These are phyloP conservation scores for Saussurea involucrata DNA, from an alignment of 129 eudicot species.

Conservation along the genomic window DNA sequence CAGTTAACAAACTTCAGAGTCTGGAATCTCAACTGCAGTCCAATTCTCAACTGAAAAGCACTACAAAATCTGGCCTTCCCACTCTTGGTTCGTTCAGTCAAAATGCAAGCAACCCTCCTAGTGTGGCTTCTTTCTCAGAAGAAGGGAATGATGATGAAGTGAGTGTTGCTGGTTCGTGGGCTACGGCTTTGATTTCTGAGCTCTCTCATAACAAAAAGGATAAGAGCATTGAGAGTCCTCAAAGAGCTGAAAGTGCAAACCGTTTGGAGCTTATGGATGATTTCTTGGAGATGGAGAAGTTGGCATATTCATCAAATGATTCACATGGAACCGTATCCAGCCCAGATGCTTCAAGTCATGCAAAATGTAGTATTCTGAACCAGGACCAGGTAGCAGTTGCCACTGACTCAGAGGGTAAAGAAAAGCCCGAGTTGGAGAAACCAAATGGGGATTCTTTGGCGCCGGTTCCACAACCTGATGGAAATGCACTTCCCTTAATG, in stretches of 20 bases:
- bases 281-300: slow-evolving; percentile 96
- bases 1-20: slow-evolving; percentile 82
- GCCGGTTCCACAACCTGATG: slow-evolving; percentile 14
- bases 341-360: slow-evolving; percentile 12
- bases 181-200: slow-evolving; percentile 58
- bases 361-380: slow-evolving; percentile 21
- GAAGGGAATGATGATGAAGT: slow-evolving; percentile 80
- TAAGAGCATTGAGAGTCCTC: slow-evolving; percentile 50
- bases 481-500: slow-evolving; percentile 21
- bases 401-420: slow-evolving; percentile 28
- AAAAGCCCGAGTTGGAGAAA: slow-evolving; percentile 18
- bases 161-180: slow-evolving; percentile 89
- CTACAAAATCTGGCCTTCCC: slow-evolving; percentile 21
- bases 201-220: slow-evolving; percentile 53
- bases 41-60: slow-evolving; percentile 38
- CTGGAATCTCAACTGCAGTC: slow-evolving; percentile 63
- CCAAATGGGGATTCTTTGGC: slow-evolving; percentile 18
- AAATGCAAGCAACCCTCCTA: slow-evolving; percentile 60
- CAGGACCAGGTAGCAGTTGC: slow-evolving; percentile 18
- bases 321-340: slow-evolving; percentile 34
- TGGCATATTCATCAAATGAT: slow-evolving; percentile 57
- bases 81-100: slow-evolving; percentile 43
- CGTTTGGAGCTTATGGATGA: slow-evolving; percentile 95
- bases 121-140: slow-evolving; percentile 77
- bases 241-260: slow-evolving; percentile 51